Conservation (phyloP, 164 flowering plant species). For the Vitis labrusca region DNA sequence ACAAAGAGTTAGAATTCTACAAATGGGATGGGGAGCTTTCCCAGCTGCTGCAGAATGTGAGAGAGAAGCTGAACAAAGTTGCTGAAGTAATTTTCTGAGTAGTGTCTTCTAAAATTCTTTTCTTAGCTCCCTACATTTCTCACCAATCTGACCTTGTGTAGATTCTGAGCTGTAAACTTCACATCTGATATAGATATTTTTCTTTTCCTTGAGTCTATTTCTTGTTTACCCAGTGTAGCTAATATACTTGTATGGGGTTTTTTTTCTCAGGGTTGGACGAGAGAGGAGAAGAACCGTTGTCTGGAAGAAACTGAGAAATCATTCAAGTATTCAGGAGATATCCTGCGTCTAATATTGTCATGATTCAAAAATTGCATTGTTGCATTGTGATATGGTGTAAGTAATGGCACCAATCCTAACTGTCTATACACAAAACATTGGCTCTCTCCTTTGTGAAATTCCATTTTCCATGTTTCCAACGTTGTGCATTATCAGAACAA, state of each 20-base stretch:
- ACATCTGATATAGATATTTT: no score
- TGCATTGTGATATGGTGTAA: neutral
- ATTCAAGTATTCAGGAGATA: slow-evolving; percentile 77
- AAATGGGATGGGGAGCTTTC: slow-evolving; percentile 95
- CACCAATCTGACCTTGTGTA: no score
- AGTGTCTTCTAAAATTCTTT: no score
- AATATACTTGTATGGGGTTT: neutral
- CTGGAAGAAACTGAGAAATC: slow-evolving; percentile 93
- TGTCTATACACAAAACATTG: no score
- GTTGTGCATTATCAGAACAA: no score
- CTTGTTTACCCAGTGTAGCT: neutral
- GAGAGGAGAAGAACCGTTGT: slow-evolving; percentile 93
- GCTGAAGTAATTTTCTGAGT: slow-evolving; percentile 58
- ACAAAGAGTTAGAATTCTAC: slow-evolving; percentile 85
- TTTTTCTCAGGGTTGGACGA: slow-evolving; percentile 72
- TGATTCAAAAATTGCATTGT: slow-evolving; percentile 25
- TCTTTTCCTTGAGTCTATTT: neutral
- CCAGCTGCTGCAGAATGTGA: slow-evolving; percentile 75
- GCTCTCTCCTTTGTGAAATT: no score
- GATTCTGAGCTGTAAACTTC: no score
- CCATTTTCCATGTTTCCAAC: no score
- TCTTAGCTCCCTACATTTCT: no score
- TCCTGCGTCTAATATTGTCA: slow-evolving; percentile 75
- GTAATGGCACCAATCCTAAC: neutral
- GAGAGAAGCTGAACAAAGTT: slow-evolving; percentile 83